A percentile compares a stretch with the other conserved stretches of the same genome.
Evolutionary conservation across 2,329 filamentous ascomycete genomes (phyloP).

Genomic region (Aureobasidium uvarum): DNA sequence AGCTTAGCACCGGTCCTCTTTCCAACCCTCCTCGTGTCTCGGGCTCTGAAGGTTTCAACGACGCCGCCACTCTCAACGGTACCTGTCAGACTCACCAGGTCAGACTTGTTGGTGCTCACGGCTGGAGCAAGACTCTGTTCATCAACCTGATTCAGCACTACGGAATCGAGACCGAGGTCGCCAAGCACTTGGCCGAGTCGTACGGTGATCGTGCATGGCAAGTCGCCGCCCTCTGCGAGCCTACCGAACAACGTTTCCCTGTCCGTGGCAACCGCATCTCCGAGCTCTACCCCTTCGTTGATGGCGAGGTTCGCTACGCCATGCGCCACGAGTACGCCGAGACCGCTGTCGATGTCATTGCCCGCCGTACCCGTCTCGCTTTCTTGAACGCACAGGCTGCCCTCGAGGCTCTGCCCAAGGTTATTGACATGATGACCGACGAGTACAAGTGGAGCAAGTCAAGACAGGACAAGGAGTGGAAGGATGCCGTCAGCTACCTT

Average conservation of each 20-base stretch:
- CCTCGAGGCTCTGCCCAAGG: constrained; percentile 75
- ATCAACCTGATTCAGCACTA: constrained; percentile 95
- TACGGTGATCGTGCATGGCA: constrained; percentile 94
- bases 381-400: constrained; percentile 92
- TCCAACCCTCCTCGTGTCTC: constrained; percentile 61
- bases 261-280: constrained; percentile 78
- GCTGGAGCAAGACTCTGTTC: constrained; percentile 86
- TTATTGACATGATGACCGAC: constrained; percentile 86
- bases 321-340: constrained; percentile 88
- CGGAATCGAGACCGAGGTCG: constrained; percentile 86
- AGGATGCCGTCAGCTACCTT: constrained; percentile 60
- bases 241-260: constrained; percentile 77
- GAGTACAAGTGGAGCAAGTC: constrained; percentile 75
- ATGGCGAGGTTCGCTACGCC: constrained; percentile 87
- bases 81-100: constrained; percentile 81
- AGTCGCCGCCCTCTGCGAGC: constrained; percentile 74
- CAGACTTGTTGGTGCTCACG: constrained; percentile 77
- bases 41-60: constrained; percentile 67
- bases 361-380: constrained; percentile 76
- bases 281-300: constrained; percentile 81
- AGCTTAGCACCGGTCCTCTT: constrained; percentile 58
- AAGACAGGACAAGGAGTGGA: constrained; percentile 79
- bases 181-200: constrained; percentile 79
- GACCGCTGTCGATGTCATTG: constrained; percentile 83
- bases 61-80: constrained; percentile 68